These are phyloP conservation scores for Odonthalia washingtoniensis DNA, from an alignment of 31 red algal genomes.

Conservation along the genomic window DNA sequence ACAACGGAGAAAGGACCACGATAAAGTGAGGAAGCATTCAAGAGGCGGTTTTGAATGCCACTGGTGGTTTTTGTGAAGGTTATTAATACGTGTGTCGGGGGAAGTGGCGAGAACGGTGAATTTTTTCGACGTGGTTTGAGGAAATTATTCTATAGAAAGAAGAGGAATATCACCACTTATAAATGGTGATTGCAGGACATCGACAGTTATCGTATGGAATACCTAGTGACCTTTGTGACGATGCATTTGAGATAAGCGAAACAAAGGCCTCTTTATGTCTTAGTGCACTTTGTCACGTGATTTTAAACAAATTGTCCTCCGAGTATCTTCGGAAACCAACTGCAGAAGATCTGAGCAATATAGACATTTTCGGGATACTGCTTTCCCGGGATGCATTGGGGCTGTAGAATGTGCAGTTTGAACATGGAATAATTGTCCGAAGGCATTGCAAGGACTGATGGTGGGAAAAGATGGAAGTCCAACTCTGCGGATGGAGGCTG, in stretches of 20 bases:
- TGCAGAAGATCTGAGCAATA: neutral
- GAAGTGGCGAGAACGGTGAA: too few species aligned
- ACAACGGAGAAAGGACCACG: too few species aligned
- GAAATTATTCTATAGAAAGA: conserved; percentile 4
- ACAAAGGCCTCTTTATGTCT: neutral
- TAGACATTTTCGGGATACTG: conserved; percentile 21
- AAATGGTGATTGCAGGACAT: neutral
- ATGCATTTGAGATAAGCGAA: conserved; percentile 41
- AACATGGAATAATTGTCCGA: conserved; percentile 57
- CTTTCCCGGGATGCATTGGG: conserved; percentile 43
- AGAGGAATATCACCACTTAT: conserved; percentile 9
- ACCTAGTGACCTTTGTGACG: conserved; percentile 25
- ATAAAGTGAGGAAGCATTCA: too few species aligned
- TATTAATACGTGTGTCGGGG: too few species aligned
- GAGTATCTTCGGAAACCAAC: conserved; percentile 30
- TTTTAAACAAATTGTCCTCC: neutral
- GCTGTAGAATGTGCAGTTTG: conserved; percentile 25
- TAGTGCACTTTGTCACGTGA: conserved; percentile 15
- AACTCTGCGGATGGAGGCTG: too few species aligned
- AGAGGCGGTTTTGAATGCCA: too few species aligned
- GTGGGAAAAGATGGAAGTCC: too few species aligned
- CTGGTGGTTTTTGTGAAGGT: too few species aligned
- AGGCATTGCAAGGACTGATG: too few species aligned
- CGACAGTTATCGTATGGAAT: conserved; percentile 38
- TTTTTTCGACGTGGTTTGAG: neutral